phyloP scores from a whole-genome alignment of 805 yeast genomes.

The Zygotorulaspora chibaensis region DNA sequence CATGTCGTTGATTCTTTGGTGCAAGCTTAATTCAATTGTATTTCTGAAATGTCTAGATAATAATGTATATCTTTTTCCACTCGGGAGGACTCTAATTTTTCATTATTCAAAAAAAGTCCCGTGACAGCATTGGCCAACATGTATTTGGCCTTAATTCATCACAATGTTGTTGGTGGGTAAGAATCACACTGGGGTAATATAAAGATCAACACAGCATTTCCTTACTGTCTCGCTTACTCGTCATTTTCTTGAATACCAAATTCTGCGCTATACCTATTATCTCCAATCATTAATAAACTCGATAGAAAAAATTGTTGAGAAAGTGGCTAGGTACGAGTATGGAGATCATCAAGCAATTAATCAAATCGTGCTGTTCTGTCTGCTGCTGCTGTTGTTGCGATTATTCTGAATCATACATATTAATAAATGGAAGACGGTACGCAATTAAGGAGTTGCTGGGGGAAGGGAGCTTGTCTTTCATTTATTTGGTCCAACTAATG shows the following conservation, averaged over 20 bases:
- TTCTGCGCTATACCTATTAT: neutral
- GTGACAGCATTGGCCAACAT: neutral
- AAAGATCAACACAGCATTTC: no score
- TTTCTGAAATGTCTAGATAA: no score
- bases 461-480: slow-evolving; percentile 87
- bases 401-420: slow-evolving; percentile 48
- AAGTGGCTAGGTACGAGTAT: neutral
- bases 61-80: neutral
- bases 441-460: slow-evolving; percentile 69
- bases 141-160: no score
- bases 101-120: neutral
- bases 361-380: slow-evolving; percentile 21
- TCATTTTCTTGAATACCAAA: neutral
- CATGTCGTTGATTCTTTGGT: slow-evolving; percentile 17
- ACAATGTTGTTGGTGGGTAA: neutral
- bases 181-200: no score
- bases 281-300: neutral
- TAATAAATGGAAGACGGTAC: slow-evolving; percentile 58
- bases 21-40: neutral
- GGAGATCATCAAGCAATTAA: slow-evolving; percentile 9
- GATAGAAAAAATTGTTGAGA: neutral
- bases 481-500: slow-evolving; percentile 62
- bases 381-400: slow-evolving; percentile 30
- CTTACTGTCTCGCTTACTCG: neutral
- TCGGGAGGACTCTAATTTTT: neutral